These are phyloP conservation scores for Nigrospora osmanthi DNA, from an alignment of 2,329 filamentous ascomycete genomes.

Conservation along the genomic window DNA sequence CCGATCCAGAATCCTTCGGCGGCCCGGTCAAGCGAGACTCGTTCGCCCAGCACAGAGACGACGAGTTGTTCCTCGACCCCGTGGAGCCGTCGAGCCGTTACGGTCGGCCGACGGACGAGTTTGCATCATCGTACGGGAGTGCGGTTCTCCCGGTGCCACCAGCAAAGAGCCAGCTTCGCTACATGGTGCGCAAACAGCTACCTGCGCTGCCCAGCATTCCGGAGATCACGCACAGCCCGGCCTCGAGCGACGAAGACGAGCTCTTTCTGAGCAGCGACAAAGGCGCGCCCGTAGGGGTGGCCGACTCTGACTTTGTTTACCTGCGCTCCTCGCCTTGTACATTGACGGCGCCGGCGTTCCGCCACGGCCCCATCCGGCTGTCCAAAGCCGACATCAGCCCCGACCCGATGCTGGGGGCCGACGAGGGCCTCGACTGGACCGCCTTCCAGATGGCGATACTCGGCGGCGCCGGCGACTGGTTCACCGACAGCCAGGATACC, in stretches of 20 bases:
- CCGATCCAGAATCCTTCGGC: slow-evolving; percentile 14
- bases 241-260: slow-evolving; percentile 6
- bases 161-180: slow-evolving; percentile 16
- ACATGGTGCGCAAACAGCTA: slow-evolving; percentile 12
- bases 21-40: slow-evolving; percentile 14
- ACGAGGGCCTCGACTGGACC: slow-evolving; percentile 53
- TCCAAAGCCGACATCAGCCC: slow-evolving; percentile 32
- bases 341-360: slow-evolving; percentile 37
- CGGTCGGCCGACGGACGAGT: no score
- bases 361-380: slow-evolving; percentile 49
- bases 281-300: slow-evolving; percentile 10
- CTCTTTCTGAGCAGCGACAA: slow-evolving; percentile 7
- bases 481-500: slow-evolving; percentile 33
- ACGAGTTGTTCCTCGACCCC: slow-evolving; percentile 4
- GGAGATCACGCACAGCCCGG: slow-evolving; percentile 9
- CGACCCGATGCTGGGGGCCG: slow-evolving; percentile 29
- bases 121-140: slow-evolving; percentile 4
- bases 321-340: slow-evolving; percentile 41
- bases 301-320: slow-evolving; percentile 38
- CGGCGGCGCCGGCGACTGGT: slow-evolving; percentile 46
- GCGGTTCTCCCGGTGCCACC: slow-evolving; percentile 22
- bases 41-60: slow-evolving; percentile 9
- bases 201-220: slow-evolving; percentile 19
- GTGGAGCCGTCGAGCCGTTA: slow-evolving; percentile 2
- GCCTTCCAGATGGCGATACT: slow-evolving; percentile 59